Evolutionary conservation across 441 rosid species (phyloP), one percentile per base, ranked within the genome.

Genomic region (Dalechampia spathulata): DNA sequence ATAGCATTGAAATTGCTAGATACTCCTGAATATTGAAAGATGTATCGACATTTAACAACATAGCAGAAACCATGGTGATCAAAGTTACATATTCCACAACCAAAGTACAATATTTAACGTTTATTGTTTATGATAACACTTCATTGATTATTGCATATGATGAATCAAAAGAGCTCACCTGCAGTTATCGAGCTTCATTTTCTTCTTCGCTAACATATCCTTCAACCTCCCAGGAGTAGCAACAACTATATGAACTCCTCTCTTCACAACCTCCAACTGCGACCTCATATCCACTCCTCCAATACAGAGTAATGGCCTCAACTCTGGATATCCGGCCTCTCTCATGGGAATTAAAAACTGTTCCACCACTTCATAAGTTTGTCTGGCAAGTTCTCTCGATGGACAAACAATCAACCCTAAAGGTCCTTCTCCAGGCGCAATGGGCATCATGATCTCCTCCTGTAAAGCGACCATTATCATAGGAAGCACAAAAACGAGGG

Each of bases 191-290:
- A 30, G 34, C 4, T 30, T 30, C 34, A 82, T 86, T 66, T 86
- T 83, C 58, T 86, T 89, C 83, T 86, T 89, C n/a, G 92, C 87
- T n/a, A 86, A 79, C 95, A 89, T 73, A 72, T 89, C 95, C 78
- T 89, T 89, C 71, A 89, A 71, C 65, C 87, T 80, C 51, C 95
- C 95, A 25, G 87, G 94, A 22, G 98, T 91, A 3, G 98, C 98
- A 50, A 86, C 89, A 57, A 91, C 34, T 3, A 30, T 30, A 30
- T 30, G 34, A 8, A 30, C 34, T 3, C 34, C 34, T 8, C 8
- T 30, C 34, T 30, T 30, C 34, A 30, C 34, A 30, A 30, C 8
- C 34, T 30, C 34, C 34, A 30, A 30, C 34, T 91, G 95, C 0
- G 90, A 79, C 61, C 83, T 78, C 96, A 88, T 91, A 70, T 86